Evolutionary conservation across 371 early-diverging fungal species (phyloP).

Genomic region (Zychaea mexicana): DNA sequence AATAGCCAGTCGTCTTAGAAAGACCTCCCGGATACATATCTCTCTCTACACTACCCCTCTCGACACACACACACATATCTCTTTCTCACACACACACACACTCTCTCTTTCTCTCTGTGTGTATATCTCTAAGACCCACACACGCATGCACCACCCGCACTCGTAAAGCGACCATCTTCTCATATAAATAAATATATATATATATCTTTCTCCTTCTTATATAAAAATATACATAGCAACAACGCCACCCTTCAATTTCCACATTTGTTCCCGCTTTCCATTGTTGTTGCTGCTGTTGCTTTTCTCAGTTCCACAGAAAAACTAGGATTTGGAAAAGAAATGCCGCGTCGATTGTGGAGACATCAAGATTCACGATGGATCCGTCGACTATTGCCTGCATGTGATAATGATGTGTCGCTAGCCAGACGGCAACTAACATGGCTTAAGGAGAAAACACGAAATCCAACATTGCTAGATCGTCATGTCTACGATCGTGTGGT

Average conservation of each 20-base stretch:
- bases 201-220: neutral
- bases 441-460: slow-evolving; percentile 36
- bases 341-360: slow-evolving; percentile 11
- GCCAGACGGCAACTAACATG: slow-evolving; percentile 38
- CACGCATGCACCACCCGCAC: too few relatives aligned
- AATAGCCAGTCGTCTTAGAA: neutral
- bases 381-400: slow-evolving; percentile 26
- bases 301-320: too few relatives aligned
- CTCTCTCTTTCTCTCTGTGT: too few relatives aligned
- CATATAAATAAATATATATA: too few relatives aligned
- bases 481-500: slow-evolving; percentile 52
- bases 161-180: too few relatives aligned
- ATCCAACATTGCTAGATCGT: neutral
- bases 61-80: neutral
- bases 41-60: neutral
- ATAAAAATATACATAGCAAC: neutral
- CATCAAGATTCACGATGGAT: slow-evolving; percentile 18
- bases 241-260: too few relatives aligned
- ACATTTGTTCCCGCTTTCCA: too few relatives aligned
- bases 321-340: too few relatives aligned
- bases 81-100: neutral
- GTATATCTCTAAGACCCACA: too few relatives aligned
- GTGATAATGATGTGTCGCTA: slow-evolving; percentile 26
- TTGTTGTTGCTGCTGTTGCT: too few relatives aligned
- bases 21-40: neutral